These are phyloP conservation scores for Colletotrichum sp. DNA, from an alignment of 2,329 filamentous ascomycete genomes.

Conservation along the genomic window DNA sequence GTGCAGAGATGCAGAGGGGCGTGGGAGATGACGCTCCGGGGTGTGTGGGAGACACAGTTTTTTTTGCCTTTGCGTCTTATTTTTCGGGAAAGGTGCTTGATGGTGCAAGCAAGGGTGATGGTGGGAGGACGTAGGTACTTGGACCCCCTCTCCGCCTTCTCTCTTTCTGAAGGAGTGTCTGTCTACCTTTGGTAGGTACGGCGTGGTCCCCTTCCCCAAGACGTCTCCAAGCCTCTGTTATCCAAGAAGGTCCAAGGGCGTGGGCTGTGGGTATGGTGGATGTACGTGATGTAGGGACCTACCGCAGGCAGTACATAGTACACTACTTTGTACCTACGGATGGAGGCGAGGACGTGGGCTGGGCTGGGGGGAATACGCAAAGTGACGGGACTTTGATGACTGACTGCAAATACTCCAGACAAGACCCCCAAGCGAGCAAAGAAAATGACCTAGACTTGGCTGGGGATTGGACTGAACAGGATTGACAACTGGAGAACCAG, in stretches of 20 bases:
- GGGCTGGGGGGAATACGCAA: background rate
- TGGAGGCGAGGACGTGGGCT: background rate
- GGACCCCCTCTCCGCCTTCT: background rate
- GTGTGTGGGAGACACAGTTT: constrained; percentile 1
- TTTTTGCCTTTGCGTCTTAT: constrained; percentile 18
- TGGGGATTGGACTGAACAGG: background rate
- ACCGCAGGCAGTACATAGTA: background rate
- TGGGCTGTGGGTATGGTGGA: background rate
- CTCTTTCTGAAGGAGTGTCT: background rate
- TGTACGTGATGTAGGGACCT: background rate
- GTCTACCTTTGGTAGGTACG: background rate
- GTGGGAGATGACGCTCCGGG: constrained; percentile 17
- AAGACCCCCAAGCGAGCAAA: background rate
- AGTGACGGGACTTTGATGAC: background rate
- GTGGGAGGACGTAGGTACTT: background rate
- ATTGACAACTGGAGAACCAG: background rate
- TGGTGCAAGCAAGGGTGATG: constrained; percentile 19
- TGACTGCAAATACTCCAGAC: background rate
- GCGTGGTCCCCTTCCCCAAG: background rate
- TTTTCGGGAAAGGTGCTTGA: constrained; percentile 13
- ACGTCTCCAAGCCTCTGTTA: background rate
- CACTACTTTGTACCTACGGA: background rate
- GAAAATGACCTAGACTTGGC: background rate
- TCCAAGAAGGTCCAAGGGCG: background rate
- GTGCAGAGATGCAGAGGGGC: constrained; percentile 7